These are phyloP conservation scores for Casuarina cunninghamiana DNA, from an alignment of 306 rosid genomes.

Conservation along the genomic window DNA sequence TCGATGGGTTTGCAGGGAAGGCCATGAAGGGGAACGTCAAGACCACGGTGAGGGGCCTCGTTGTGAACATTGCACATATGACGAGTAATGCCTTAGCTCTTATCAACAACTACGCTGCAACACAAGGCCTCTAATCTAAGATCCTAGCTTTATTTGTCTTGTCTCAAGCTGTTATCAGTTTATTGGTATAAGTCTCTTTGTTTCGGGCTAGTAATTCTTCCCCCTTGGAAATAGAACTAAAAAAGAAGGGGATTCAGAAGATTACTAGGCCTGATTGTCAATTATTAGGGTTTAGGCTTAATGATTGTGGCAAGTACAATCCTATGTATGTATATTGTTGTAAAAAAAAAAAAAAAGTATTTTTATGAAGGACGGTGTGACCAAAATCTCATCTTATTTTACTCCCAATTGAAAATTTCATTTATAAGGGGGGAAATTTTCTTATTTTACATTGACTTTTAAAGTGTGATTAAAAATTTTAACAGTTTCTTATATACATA, in stretches of 20 bases:
- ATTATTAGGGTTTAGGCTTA: no score
- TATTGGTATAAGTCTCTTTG: not conserved
- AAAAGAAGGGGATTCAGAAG: not conserved
- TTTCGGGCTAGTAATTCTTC: not conserved
- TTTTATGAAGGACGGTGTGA: no score
- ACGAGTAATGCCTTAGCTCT: slow-evolving; percentile 49
- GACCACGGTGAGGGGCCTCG: slow-evolving; percentile 22
- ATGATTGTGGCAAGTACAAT: not conserved
- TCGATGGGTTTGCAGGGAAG: slow-evolving; percentile 37
- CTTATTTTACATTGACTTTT: no score
- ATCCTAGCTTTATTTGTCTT: not conserved
- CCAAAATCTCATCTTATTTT: no score
- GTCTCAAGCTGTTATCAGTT: not conserved
- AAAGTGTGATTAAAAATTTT: no score
- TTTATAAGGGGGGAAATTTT: no score
- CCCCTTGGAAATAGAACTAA: not conserved
- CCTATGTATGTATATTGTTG: not conserved
- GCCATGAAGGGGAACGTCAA: slow-evolving; percentile 14
- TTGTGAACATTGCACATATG: slow-evolving; percentile 31
- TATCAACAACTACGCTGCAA: slow-evolving; percentile 38
- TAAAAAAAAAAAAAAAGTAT: not conserved
- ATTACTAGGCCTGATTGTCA: not conserved
- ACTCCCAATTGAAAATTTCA: no score
- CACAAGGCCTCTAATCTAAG: not conserved
- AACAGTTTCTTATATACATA: no score